Conservation (phyloP, 75 land plant species). For the Cryptomeria japonica region DNA sequence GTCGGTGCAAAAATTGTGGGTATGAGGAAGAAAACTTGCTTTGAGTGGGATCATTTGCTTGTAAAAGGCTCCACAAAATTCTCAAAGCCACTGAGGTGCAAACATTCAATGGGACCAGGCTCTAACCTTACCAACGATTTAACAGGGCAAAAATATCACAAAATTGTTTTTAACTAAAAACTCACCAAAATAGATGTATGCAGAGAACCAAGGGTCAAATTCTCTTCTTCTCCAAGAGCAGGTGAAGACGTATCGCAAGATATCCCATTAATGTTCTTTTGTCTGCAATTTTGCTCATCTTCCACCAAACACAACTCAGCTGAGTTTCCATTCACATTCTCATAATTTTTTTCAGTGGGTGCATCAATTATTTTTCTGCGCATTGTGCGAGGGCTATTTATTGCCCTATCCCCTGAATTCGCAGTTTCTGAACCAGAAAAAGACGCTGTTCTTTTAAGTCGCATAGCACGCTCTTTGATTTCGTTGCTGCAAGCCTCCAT, state of each 20-base stretch:
- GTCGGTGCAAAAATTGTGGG: too few species aligned
- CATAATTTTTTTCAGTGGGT: neutral
- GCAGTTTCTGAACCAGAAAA: neutral
- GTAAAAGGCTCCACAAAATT: too few species aligned
- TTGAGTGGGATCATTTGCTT: too few species aligned
- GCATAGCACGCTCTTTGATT: neutral
- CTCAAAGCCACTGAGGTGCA: too few species aligned
- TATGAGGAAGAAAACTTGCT: too few species aligned
- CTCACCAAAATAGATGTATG: neutral
- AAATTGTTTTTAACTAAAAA: neutral
- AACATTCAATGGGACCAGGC: too few species aligned
- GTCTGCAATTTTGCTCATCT: neutral
- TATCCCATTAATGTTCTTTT: too few species aligned
- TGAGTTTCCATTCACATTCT: neutral
- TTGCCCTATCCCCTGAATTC: too few species aligned
- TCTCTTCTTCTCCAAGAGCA: neutral
- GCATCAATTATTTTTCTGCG: neutral
- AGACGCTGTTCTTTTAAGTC: neutral
- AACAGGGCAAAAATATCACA: neutral
- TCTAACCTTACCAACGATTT: too few species aligned
- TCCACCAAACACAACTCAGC: neutral
- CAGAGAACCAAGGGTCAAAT: neutral
- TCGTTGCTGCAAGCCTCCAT: neutral
- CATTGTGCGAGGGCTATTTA: neutral
- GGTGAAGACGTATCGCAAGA: too few species aligned